A percentile compares a stretch with the other conserved stretches of the same genome.
Evolutionary conservation across 129 eudicot genomes (phyloP).

Genomic region (Saussurea involucrata): DNA sequence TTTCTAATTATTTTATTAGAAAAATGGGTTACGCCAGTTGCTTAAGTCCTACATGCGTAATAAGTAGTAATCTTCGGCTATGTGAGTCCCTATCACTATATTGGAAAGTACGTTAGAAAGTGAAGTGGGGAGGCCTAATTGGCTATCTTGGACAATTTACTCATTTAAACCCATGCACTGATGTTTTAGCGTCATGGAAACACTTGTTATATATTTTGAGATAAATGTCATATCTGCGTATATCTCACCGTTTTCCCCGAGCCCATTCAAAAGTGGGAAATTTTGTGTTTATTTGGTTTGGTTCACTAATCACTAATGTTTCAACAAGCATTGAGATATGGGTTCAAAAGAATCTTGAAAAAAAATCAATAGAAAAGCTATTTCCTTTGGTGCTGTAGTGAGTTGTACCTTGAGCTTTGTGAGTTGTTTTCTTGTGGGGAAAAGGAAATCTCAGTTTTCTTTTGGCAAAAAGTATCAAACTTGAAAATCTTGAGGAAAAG

Average conservation of each 20-base stretch:
- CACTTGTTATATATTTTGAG: not conserved
- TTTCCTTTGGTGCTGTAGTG: conserved; percentile 6
- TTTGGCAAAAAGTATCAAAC: conserved; percentile 15
- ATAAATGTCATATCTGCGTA: not conserved
- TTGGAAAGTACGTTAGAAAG: not conserved
- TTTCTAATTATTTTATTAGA: no score
- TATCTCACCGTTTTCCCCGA: not conserved
- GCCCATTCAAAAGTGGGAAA: not conserved
- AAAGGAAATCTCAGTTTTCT: not conserved
- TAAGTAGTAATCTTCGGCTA: no score
- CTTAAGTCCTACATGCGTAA: no score
- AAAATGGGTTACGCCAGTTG: not conserved
- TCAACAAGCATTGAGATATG: not conserved
- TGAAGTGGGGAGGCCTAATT: no score
- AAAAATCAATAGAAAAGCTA: not conserved
- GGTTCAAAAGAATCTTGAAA: not conserved
- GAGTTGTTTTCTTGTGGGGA: conserved; percentile 13
- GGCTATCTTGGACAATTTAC: not conserved
- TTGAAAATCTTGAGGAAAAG: conserved; percentile 8
- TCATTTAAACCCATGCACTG: conserved; percentile 23
- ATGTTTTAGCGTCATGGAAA: conserved; percentile 13
- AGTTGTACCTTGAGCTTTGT: conserved; percentile 13
- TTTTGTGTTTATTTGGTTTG: not conserved
- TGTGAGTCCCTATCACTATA: no score
- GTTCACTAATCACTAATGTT: not conserved